Base-by-base conservation (phyloP, 73 alveolate genomes). In the Blepharisma stoltei region DNA sequence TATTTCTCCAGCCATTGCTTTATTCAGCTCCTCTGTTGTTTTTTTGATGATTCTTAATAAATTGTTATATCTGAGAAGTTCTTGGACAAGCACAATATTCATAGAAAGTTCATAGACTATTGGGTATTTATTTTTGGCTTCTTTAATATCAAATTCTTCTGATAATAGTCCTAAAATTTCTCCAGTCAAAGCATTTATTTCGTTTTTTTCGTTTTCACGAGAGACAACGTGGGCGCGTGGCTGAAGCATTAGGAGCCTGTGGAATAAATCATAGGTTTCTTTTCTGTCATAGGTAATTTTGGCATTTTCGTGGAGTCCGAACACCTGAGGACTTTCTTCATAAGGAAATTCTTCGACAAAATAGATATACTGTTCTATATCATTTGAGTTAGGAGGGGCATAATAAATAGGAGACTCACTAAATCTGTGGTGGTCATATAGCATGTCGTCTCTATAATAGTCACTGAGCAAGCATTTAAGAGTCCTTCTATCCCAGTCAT, bases 251-350 rank as follows among this genome's bases (percentile, higher is more conserved):
- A 95, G 70, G 5, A 95, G 89, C 43, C 92, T 88, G 54, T 70
- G 83, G 47, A 95, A 82, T 48, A 95, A 78, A 38, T 92, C 86
- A 41, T 86, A 81, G 6, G 95, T 94, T 85, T 95, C 97, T 77
- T 95, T 95, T 81, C 90, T 89, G 21, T 97, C 97, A 73, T 95
- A 93, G 6, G 98, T 94, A 67, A 96, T 96, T 78, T 91, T 98
- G 0, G 99, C 99, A 86, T 96, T 96, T 54, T 87, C 97, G 84
- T 96, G 99, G 37, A 96, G 87, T 45, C 99, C 99, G 78, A 95
- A 96, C 7, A 96, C 97, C 80, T 90, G 98, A 3, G 99, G 99
- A 18, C 86, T 90, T 49, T 98, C 97, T 81, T 90, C 85, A 50
- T 82, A 82, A 9, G 99, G 99, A 3, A 95, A 89, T 18, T 70